phyloP scores from a whole-genome alignment of 1,284 basidiomycete species.

The Inonotus obliquus region DNA sequence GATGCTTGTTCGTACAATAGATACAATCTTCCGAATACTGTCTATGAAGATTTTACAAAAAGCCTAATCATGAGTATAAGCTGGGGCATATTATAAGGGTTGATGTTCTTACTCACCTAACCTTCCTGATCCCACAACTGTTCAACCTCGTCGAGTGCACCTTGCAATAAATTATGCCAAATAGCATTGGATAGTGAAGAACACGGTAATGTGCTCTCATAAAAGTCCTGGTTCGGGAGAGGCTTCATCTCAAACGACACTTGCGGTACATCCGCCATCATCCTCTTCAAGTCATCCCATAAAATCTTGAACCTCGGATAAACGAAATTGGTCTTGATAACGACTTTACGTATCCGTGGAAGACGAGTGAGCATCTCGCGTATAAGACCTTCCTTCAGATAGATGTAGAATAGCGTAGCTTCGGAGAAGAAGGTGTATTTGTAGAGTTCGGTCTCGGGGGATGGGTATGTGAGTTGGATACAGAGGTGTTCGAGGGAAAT shows the following conservation, averaged over 20 bases:
- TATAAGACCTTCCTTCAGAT: not conserved
- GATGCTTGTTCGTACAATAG: no score
- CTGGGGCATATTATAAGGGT: not conserved
- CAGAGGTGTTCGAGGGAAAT: conserved; percentile 1
- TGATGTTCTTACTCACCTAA: not conserved
- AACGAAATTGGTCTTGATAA: not conserved
- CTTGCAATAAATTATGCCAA: not conserved
- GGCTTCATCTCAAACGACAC: not conserved
- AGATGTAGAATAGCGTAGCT: not conserved
- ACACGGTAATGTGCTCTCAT: not conserved
- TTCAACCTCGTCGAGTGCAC: not conserved
- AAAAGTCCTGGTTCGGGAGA: not conserved
- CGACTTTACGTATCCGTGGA: conserved; percentile 1
- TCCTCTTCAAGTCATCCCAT: not conserved
- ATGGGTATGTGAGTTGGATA: conserved; percentile 9
- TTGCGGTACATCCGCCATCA: not conserved
- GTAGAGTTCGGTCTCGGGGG: not conserved
- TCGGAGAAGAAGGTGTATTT: conserved; percentile 1
- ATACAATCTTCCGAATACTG: no score
- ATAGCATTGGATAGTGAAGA: not conserved
- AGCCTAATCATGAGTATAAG: no score
- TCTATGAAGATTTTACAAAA: no score
- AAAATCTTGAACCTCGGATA: conserved; percentile 5
- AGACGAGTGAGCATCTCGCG: not conserved
- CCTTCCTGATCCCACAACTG: not conserved